Percentiles rank a stretch among this genome's conserved stretches.
Conservation (phyloP, 2,329 filamentous ascomycete genomes). For the Cercospora zeae-maydis region DNA sequence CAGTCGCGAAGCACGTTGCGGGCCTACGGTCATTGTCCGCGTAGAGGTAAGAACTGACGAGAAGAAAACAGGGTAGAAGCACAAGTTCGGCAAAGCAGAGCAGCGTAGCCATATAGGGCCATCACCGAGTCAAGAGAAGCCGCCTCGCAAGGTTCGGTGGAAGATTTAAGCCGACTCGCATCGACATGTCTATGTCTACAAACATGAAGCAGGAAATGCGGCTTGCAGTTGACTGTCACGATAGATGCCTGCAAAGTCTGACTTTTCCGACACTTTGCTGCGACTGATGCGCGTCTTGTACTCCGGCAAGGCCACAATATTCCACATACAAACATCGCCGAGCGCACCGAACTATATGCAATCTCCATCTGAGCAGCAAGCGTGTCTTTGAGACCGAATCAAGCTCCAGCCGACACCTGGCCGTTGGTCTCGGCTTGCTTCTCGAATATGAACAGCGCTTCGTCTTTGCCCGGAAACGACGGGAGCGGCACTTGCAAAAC, state of each 20-base stretch:
- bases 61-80: background rate
- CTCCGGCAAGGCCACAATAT: background rate
- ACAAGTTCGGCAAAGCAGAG: background rate
- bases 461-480: conserved; percentile 73
- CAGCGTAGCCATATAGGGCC: background rate
- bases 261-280: background rate
- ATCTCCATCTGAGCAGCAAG: background rate
- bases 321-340: background rate
- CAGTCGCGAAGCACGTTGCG: background rate
- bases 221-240: background rate
- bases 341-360: background rate
- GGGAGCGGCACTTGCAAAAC: conserved; percentile 64
- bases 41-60: background rate
- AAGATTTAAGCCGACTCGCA: background rate
- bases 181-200: background rate
- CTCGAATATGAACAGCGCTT: conserved; percentile 66
- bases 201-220: background rate
- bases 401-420: background rate
- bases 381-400: background rate
- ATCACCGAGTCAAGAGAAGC: background rate
- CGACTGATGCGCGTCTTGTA: background rate
- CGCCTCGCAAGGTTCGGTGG: background rate
- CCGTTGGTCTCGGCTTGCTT: conserved; percentile 18
- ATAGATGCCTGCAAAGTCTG: background rate
- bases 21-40: background rate